Base-by-base conservation (phyloP, 805 yeast genomes). In the Teunomyces gatunensis region DNA sequence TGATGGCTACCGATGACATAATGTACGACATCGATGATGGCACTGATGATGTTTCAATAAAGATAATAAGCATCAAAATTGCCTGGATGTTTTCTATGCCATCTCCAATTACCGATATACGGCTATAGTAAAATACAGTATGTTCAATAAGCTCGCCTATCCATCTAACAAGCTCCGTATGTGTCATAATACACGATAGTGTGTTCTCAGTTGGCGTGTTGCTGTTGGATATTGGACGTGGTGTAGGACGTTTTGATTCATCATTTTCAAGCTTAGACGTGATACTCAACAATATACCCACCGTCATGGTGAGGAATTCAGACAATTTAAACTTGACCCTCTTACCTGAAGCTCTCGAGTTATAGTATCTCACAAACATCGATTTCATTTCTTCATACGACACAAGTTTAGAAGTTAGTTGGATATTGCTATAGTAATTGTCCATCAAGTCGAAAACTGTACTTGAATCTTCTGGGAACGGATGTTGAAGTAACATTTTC, bases 301-400 rank as follows among this genome's bases (percentile, higher is more conserved):
- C 42, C 17, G 63, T 60, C 73, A 71, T 70, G 7, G 63, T 53
- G 48, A 71, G 54, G 29, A 65, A 54, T 44, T 71, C 74, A 7
- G 73, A 63, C 17, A 52, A 54, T 44, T 58, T 60, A 44, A 68
- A 61, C 17, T 39, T 46, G 18, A 32, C 34, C 36, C 53, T 53
- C 23, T 46, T 40, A 7, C 44, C 28, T 4, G 37, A 35, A 3
- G 32, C 17, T 7, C 27, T 33, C 33, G 54, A 55, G 4, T 51
- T 34, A 47, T 59, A 69, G 53, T 65, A 68, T 3, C 32, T 47
- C 12, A 53, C 51, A 45, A 71, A 67, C 15, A 69, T 54, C 7
- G 44, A 37, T 33, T 47, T 50, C 2, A 65, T 48, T n/a, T 47
- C 34, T 2, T 47, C 49, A 1, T 44, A 39, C 5, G 57, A 58